These are phyloP conservation scores for Vigna reflexopilosa DNA, from an alignment of 306 rosid species.

Conservation along the genomic window DNA sequence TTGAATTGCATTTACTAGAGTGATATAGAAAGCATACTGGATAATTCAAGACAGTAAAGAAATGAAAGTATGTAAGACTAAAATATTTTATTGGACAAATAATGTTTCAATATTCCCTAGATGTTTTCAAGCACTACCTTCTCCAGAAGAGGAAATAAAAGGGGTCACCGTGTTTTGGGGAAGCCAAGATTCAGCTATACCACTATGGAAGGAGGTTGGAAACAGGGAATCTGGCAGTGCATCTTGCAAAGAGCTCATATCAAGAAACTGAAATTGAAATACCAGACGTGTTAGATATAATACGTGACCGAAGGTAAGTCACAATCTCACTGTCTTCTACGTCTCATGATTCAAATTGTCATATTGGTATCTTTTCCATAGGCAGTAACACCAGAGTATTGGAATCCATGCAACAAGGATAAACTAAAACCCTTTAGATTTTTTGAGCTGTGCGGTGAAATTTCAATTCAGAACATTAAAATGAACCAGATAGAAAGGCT, in stretches of 20 bases:
- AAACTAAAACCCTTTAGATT: slow-evolving; percentile 14
- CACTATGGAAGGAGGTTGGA: slow-evolving; percentile 63
- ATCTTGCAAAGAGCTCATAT: slow-evolving; percentile 75
- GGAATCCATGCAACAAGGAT: slow-evolving; percentile 31
- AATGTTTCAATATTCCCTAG: slow-evolving; percentile 22
- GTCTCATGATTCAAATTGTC: slow-evolving; percentile 12
- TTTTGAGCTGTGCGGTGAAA: not conserved
- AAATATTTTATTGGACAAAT: not conserved
- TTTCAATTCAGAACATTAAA: not conserved
- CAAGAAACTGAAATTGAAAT: slow-evolving; percentile 68
- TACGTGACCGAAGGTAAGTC: not conserved
- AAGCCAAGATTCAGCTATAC: slow-evolving; percentile 77
- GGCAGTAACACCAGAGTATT: not conserved
- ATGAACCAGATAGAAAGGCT: slow-evolving; percentile 20
- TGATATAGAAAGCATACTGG: not conserved
- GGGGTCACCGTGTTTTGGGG: slow-evolving; percentile 61
- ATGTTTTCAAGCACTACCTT: slow-evolving; percentile 57
- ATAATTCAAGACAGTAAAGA: slow-evolving; percentile 28
- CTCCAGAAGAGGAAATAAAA: slow-evolving; percentile 67
- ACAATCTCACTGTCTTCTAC: slow-evolving; percentile 20
- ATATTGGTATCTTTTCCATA: slow-evolving; percentile 21
- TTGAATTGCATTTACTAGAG: slow-evolving; percentile 25
- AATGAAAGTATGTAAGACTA: not conserved
- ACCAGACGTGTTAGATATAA: slow-evolving; percentile 24
- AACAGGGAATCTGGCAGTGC: slow-evolving; percentile 72